Conservation (phyloP, 345 rosid species). For the Hevea brasiliensis region DNA sequence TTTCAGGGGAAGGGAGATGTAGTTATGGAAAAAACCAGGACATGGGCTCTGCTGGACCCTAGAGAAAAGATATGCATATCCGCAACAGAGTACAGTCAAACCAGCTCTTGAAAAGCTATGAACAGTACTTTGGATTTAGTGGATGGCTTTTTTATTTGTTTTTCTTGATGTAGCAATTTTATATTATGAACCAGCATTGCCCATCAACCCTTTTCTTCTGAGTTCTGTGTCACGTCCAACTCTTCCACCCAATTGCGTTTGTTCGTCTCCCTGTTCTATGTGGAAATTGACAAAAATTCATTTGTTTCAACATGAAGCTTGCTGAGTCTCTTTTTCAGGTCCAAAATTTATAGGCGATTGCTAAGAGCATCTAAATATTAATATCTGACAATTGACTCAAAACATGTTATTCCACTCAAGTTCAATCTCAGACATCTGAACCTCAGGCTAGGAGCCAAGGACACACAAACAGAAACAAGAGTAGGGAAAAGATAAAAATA, state of each 20-base stretch:
- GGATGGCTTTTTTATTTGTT: not conserved
- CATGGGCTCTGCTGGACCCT: not conserved
- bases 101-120: not conserved
- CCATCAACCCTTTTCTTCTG: not conserved
- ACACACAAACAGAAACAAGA: slow-evolving; percentile 24
- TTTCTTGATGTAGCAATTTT: slow-evolving; percentile 5
- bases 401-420: slow-evolving; percentile 27
- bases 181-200: not conserved
- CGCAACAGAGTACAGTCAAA: slow-evolving; percentile 6
- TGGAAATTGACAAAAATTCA: not conserved
- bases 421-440: slow-evolving; percentile 23
- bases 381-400: slow-evolving; percentile 2
- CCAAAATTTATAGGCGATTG: not conserved
- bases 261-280: not conserved
- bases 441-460: slow-evolving; percentile 21
- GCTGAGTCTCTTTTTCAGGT: slow-evolving; percentile 1
- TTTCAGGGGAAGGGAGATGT: not conserved
- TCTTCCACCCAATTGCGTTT: not conserved
- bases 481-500: not conserved
- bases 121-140: not conserved
- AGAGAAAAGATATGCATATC: not conserved
- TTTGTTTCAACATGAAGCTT: not conserved
- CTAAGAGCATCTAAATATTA: not conserved
- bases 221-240: slow-evolving; percentile 7
- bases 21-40: not conserved